phyloP scores from a whole-genome alignment of 2,329 filamentous ascomycete genomes.

The Exophiala spinifera region DNA sequence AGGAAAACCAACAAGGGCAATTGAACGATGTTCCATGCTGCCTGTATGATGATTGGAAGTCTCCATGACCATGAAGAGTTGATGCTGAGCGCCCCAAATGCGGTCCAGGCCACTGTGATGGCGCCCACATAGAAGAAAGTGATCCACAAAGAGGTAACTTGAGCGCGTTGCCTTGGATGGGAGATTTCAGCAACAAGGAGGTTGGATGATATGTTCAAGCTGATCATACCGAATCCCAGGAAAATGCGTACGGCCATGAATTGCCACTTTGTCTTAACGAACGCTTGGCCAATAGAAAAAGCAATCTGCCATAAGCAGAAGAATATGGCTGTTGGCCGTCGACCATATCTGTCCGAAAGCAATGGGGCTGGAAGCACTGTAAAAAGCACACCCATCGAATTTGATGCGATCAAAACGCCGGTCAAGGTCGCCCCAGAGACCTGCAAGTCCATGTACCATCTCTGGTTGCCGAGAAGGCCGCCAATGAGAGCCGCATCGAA shows the following conservation, averaged over 20 bases:
- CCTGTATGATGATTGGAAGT: constrained; percentile 46
- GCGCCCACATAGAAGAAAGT: constrained; percentile 52
- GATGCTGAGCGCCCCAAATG: constrained; percentile 41
- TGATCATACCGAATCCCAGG: too few species aligned
- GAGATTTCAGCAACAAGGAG: constrained; percentile 45
- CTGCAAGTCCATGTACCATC: too few species aligned
- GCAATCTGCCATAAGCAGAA: too few species aligned
- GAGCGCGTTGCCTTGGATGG: constrained; percentile 48
- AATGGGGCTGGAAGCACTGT: background rate
- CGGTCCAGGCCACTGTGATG: constrained; percentile 49
- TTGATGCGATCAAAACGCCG: too few species aligned
- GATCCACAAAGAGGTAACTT: constrained; percentile 51
- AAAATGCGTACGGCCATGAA: too few species aligned
- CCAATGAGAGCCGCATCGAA: too few species aligned
- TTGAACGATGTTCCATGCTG: constrained; percentile 29
- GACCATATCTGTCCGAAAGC: constrained; percentile 46
- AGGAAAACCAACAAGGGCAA: constrained; percentile 31
- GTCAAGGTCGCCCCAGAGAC: too few species aligned
- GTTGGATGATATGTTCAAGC: too few species aligned
- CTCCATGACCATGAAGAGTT: constrained; percentile 54
- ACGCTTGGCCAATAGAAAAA: constrained; percentile 37
- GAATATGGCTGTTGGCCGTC: too few species aligned
- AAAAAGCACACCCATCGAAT: too few species aligned
- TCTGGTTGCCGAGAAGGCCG: too few species aligned
- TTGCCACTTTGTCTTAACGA: too few species aligned